Percentiles rank a stretch among this genome's conserved stretches.
phyloP scores from a whole-genome alignment of 1,284 basidiomycete genomes.

The Grifola frondosa region DNA sequence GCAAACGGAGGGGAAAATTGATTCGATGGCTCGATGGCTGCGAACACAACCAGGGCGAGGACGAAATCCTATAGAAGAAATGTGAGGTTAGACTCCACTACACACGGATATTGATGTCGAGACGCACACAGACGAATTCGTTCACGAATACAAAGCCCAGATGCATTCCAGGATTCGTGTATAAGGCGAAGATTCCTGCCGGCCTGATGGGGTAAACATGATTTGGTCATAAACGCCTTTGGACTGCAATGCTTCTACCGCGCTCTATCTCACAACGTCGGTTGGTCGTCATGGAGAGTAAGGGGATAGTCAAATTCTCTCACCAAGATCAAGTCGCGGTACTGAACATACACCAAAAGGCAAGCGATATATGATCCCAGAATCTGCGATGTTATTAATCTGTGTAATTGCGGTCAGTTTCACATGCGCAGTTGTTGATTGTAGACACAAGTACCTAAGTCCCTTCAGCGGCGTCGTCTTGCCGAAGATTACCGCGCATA shows the following conservation, averaged over 20 bases:
- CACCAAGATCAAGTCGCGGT: slow-evolving; percentile 49
- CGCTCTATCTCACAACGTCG: slow-evolving; percentile 26
- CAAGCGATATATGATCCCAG: slow-evolving; percentile 63
- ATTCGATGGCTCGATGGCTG: slow-evolving; percentile 61
- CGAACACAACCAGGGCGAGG: slow-evolving; percentile 58
- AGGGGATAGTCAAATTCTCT: too few species aligned
- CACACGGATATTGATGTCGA: background rate
- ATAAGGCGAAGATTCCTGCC: slow-evolving; percentile 63
- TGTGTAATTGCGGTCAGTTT: slow-evolving; percentile 21
- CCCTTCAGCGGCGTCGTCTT: slow-evolving; percentile 58
- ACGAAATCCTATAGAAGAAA: slow-evolving; percentile 56
- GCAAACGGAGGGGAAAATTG: slow-evolving; percentile 52
- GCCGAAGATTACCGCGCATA: slow-evolving; percentile 51
- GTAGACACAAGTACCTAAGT: slow-evolving; percentile 37
- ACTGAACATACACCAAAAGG: slow-evolving; percentile 60
- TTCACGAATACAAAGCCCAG: slow-evolving; percentile 60
- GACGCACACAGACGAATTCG: slow-evolving; percentile 61
- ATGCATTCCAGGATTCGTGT: slow-evolving; percentile 47
- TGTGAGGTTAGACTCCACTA: slow-evolving; percentile 4
- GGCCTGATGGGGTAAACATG: slow-evolving; percentile 60
- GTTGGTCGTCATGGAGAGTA: background rate
- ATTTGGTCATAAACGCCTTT: slow-evolving; percentile 40
- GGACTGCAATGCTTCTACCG: slow-evolving; percentile 41
- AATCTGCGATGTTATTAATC: slow-evolving; percentile 65
- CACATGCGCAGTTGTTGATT: background rate